A percentile compares a stretch with the other conserved stretches of the same genome.
phyloP scores from a whole-genome alignment of 495 filamentous ascomycete genomes.

The Paragyromitra xinjiangensis region DNA sequence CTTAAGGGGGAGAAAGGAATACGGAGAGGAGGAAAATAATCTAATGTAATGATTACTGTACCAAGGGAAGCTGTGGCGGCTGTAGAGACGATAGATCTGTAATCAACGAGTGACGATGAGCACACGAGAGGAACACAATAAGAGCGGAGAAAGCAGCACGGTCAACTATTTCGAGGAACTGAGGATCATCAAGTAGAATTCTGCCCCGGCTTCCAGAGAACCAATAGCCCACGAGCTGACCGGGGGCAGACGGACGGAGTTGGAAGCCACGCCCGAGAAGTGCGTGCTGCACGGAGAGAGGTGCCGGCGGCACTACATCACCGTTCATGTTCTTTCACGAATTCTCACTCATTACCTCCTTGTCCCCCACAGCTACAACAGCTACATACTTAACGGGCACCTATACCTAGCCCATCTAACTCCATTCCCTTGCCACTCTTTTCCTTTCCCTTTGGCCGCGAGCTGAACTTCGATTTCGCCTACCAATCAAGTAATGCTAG shows the following conservation, averaged over 20 bases:
- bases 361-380: not conserved
- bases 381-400: not conserved
- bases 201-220: conserved; percentile 2
- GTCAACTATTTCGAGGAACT: conserved; percentile 15
- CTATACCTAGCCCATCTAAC: not conserved
- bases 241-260: conserved; percentile 15
- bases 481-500: no score
- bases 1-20: not conserved
- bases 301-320: conserved; percentile 29
- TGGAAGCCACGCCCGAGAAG: conserved; percentile 13
- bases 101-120: conserved; percentile 9
- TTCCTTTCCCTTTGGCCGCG: no score
- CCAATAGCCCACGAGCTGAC: conserved; percentile 34
- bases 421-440: no score
- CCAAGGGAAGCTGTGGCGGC: not conserved
- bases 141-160: conserved; percentile 35
- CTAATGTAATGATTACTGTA: conserved; percentile 12
- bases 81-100: not conserved
- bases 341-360: not conserved
- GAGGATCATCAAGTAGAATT: conserved; percentile 19
- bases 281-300: conserved; percentile 17
- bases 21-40: conserved; percentile 1
- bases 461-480: no score
- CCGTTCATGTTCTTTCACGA: not conserved
- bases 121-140: conserved; percentile 21